These are phyloP conservation scores for Nicotiana obtusifolia DNA, from an alignment of 257 asterid species.

Conservation along the genomic window DNA sequence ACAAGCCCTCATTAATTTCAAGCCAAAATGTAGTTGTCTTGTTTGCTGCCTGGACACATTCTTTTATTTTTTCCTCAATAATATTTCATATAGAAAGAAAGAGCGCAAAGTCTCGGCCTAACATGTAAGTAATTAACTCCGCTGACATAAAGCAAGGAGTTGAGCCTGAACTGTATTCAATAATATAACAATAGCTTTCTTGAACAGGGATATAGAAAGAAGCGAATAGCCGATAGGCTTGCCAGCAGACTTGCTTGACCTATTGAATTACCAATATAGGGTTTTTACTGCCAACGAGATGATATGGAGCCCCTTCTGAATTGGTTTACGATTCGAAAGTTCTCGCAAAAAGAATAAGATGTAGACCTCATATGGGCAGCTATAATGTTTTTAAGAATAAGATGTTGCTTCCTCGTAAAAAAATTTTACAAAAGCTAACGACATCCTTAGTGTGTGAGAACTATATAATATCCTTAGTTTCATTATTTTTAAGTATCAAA, in stretches of 20 bases:
- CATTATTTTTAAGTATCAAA: background rate
- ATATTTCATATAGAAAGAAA: background rate
- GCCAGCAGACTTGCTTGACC: slow-evolving; percentile 1
- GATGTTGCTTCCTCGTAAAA: background rate
- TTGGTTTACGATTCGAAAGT: background rate
- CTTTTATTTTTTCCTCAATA: no score
- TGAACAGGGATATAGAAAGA: background rate
- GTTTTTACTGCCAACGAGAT: background rate
- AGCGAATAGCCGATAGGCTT: background rate
- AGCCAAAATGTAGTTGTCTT: background rate
- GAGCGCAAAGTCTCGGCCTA: background rate
- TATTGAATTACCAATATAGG: background rate
- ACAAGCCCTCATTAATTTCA: slow-evolving; percentile 28
- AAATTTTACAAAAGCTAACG: background rate
- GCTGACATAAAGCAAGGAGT: background rate
- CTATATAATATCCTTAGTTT: background rate
- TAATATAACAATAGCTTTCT: background rate
- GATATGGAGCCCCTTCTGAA: background rate
- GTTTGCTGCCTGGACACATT: background rate
- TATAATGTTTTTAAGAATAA: background rate
- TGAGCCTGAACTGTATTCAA: background rate
- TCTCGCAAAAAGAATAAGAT: background rate
- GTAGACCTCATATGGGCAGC: no score
- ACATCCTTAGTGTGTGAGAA: background rate
- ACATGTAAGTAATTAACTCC: background rate